phyloP scores from a whole-genome alignment of 768 basidiomycete genomes.

The Termitomyces sp. region DNA sequence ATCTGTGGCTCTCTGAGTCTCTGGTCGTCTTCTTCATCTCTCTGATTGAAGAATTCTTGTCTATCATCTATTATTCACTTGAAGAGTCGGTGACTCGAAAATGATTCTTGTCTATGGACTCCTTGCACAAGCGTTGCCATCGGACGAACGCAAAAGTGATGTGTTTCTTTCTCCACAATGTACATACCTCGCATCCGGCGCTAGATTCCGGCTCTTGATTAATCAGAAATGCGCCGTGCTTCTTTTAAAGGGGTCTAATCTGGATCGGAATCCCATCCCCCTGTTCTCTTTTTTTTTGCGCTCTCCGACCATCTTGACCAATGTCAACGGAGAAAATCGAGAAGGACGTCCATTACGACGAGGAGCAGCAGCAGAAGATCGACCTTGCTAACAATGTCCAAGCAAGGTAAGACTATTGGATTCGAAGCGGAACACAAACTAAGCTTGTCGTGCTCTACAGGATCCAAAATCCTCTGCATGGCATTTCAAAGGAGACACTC shows the following conservation, averaged over 20 bases:
- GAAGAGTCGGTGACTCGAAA: background rate
- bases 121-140: background rate
- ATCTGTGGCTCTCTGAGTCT: background rate
- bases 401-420: constrained; percentile 28
- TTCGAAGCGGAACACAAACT: background rate
- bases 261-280: background rate
- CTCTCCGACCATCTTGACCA: constrained; percentile 10
- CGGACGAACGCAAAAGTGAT: background rate
- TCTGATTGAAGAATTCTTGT: background rate
- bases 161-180: background rate
- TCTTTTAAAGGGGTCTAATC: constrained; percentile 6
- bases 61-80: background rate
- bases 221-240: background rate
- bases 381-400: constrained; percentile 39
- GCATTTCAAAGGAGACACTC: constrained; percentile 58
- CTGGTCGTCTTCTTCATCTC: background rate
- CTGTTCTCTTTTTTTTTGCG: constrained; percentile 9
- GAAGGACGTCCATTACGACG: constrained; percentile 14
- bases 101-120: background rate
- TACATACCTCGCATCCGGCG: background rate
- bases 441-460: constrained; percentile 16
- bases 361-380: constrained; percentile 22
- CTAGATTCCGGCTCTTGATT: constrained; percentile 9
- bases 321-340: constrained; percentile 25
- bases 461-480: constrained; percentile 46